These are phyloP conservation scores for Wickerhamomyces alni DNA, from an alignment of 805 yeast species.

Conservation along the genomic window DNA sequence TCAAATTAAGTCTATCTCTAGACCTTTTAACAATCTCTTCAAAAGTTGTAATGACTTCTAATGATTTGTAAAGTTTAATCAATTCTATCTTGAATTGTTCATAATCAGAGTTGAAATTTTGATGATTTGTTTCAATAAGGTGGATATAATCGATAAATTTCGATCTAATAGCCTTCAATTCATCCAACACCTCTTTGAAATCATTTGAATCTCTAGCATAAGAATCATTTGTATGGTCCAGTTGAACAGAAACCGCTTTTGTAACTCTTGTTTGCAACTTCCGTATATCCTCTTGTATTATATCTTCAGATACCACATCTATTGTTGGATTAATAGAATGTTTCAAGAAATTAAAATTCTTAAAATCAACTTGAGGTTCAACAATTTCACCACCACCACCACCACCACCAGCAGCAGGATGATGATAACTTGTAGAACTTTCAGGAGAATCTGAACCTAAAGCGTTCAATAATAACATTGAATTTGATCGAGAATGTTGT, in stretches of 20 bases:
- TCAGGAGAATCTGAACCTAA: too few relatives aligned
- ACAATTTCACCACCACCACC: not conserved
- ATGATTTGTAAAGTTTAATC: conserved; percentile 6
- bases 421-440: too few relatives aligned
- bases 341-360: conserved; percentile 3
- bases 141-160: not conserved
- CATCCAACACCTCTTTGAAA: not conserved
- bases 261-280: conserved; percentile 1
- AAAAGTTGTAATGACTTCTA: conserved; percentile 7
- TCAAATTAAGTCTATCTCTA: conserved; percentile 7
- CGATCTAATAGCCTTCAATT: not conserved
- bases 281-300: not conserved
- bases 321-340: not conserved
- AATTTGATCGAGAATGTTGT: not conserved
- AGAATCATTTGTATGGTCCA: not conserved
- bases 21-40: conserved; percentile 5
- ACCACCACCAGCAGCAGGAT: not conserved
- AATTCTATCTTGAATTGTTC: not conserved
- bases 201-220: not conserved
- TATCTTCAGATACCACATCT: not conserved
- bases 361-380: not conserved
- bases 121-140: not conserved
- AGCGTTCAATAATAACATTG: not conserved
- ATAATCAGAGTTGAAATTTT: not conserved
- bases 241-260: conserved; percentile 3